phyloP scores from a whole-genome alignment of 495 filamentous ascomycete species.

The Lindgomyces ingoldianus region DNA sequence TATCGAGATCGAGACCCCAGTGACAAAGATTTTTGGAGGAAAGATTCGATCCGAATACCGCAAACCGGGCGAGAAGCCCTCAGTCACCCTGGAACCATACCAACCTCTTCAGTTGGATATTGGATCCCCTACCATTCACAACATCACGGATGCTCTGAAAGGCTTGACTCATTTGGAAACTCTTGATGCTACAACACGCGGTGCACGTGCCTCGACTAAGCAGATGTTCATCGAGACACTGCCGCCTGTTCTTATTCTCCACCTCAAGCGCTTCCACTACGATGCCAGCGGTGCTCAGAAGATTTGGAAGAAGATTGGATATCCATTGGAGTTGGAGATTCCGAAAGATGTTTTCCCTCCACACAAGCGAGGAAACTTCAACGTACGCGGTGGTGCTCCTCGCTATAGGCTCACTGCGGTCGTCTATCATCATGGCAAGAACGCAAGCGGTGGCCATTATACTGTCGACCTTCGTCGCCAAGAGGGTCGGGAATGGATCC shows the following conservation, averaged over 20 bases:
- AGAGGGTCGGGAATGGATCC: conserved; percentile 91
- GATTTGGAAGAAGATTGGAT: conserved; percentile 97
- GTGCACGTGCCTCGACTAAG: conserved; percentile 78
- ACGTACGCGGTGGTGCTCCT: conserved; percentile 65
- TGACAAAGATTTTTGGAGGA: conserved; percentile 93
- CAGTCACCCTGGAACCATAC: conserved; percentile 89
- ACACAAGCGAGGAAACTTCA: conserved; percentile 64
- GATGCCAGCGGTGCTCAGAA: conserved; percentile 89
- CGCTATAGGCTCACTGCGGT: conserved; percentile 86
- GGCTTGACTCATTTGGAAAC: conserved; percentile 80
- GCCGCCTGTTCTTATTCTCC: conserved; percentile 88
- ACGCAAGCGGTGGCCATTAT: conserved; percentile 92
- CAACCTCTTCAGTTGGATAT: conserved; percentile 96
- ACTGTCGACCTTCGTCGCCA: conserved; percentile 94
- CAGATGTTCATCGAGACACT: conserved; percentile 93
- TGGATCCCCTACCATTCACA: conserved; percentile 76
- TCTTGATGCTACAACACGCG: conserved; percentile 77
- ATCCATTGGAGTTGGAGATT: conserved; percentile 91
- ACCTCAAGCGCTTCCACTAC: conserved; percentile 97
- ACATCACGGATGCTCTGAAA: conserved; percentile 88
- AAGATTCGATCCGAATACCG: conserved; percentile 86
- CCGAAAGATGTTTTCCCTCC: conserved; percentile 88
- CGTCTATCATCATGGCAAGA: conserved; percentile 96
- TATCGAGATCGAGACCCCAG: conserved; percentile 70
- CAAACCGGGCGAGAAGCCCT: conserved; percentile 82